These are phyloP conservation scores for Pinus albicaulis DNA, from an alignment of 75 land plant genomes.

Conservation along the genomic window DNA sequence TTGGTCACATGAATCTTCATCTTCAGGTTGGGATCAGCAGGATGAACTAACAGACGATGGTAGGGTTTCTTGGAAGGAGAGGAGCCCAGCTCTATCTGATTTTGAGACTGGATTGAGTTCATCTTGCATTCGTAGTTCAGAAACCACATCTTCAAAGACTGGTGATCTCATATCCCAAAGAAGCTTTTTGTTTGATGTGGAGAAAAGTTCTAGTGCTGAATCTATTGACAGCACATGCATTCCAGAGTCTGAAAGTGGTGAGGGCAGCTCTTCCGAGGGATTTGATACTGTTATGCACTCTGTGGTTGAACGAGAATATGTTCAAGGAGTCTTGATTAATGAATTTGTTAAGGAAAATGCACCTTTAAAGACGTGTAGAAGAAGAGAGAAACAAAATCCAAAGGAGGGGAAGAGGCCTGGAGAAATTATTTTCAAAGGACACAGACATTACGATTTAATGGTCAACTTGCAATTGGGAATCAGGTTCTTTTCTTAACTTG, in stretches of 20 bases:
- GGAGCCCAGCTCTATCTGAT: neutral
- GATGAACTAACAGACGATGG: neutral
- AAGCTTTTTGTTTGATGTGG: neutral
- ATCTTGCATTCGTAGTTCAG: neutral
- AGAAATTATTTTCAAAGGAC: constrained; percentile 67
- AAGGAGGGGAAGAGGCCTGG: constrained; percentile 54
- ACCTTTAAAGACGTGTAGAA: neutral
- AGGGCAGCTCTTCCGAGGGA: constrained; percentile 57
- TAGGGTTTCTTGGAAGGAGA: neutral
- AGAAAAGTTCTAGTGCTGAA: neutral
- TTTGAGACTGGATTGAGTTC: neutral
- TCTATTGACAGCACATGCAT: neutral
- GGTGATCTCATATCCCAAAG: neutral
- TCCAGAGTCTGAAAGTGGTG: constrained; percentile 57
- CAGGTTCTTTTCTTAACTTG: constrained; percentile 33
- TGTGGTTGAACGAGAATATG: constrained; percentile 22
- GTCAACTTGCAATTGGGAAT: constrained; percentile 82
- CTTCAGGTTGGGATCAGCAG: constrained; percentile 33
- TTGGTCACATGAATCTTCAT: neutral
- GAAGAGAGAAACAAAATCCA: constrained; percentile 2
- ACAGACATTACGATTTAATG: constrained; percentile 80
- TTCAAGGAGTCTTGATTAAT: constrained; percentile 30
- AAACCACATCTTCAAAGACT: neutral
- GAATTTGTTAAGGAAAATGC: constrained; percentile 16
- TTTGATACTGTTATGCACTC: constrained; percentile 18